phyloP scores from a whole-genome alignment of 169 alveolate genomes.

The Perkinsus marinus region DNA sequence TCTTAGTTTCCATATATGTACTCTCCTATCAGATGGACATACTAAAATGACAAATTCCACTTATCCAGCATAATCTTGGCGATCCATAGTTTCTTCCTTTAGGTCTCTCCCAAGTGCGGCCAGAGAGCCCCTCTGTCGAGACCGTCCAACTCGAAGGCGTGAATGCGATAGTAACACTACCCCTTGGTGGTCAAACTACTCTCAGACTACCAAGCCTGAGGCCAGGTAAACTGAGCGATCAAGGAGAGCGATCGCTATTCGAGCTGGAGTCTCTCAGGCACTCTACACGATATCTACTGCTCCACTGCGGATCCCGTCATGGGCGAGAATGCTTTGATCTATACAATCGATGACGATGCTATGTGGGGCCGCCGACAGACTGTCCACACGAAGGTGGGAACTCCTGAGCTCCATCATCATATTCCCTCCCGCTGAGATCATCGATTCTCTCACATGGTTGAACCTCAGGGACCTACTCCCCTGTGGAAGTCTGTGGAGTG shows the following conservation, averaged over 20 bases:
- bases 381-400: not conserved
- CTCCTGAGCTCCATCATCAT: no score
- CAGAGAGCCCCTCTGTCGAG: not conserved
- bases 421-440: no score
- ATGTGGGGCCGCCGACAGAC: not conserved
- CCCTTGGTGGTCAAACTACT: not conserved
- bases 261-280: not conserved
- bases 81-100: no score
- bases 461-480: not conserved
- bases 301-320: not conserved
- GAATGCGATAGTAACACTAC: not conserved
- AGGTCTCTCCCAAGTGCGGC: not conserved
- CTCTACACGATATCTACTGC: not conserved
- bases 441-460: no score
- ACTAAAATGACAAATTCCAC: no score
- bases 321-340: not conserved
- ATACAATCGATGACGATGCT: not conserved
- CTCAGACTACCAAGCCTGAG: not conserved
- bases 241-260: no score
- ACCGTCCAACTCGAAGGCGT: not conserved
- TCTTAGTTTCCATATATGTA: no score
- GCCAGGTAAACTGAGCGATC: no score
- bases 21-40: no score
- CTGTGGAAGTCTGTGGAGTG: not conserved
- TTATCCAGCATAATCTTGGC: no score